phyloP scores from a whole-genome alignment of 2,329 filamentous ascomycete genomes.

The Scytalidium lignicola region DNA sequence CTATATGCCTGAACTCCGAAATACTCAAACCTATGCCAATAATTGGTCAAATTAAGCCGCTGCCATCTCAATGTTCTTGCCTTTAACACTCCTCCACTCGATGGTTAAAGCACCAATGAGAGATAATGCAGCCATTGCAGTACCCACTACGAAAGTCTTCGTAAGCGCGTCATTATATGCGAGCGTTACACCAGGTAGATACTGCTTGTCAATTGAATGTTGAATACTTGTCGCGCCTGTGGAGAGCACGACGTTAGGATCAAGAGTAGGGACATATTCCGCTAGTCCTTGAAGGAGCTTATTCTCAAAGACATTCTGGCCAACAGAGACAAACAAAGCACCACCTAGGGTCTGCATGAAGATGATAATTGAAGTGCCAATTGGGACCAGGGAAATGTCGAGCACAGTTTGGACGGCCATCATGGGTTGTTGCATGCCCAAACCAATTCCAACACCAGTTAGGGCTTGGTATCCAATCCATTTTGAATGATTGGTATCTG shows the following conservation, averaged over 20 bases:
- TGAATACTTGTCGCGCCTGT: conserved; percentile 58
- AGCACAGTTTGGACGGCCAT: conserved; percentile 53
- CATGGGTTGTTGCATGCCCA: conserved; percentile 53
- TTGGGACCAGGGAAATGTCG: conserved; percentile 47
- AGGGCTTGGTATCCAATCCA: conserved; percentile 57
- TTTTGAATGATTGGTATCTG: conserved; percentile 38
- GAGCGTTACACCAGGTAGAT: conserved; percentile 46
- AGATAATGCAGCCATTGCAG: conserved; percentile 40
- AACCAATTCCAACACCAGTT: conserved; percentile 48
- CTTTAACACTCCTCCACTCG: conserved; percentile 51
- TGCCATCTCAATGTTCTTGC: conserved; percentile 27
- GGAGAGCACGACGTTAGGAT: conserved; percentile 37
- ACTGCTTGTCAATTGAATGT: conserved; percentile 42
- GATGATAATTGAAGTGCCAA: conserved; percentile 48
- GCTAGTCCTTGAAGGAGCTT: conserved; percentile 31
- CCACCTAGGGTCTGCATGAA: conserved; percentile 55
- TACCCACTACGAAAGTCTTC: conserved; percentile 49
- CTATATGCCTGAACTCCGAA: not conserved
- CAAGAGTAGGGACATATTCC: conserved; percentile 35
- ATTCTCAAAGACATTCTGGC: conserved; percentile 40
- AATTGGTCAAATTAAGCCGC: conserved; percentile 12
- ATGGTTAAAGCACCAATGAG: conserved; percentile 40
- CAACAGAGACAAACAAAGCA: conserved; percentile 53
- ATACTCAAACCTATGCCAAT: not conserved
- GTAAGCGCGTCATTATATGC: conserved; percentile 55